phyloP scores from a whole-genome alignment of 345 rosid species.

The Draba incana region DNA sequence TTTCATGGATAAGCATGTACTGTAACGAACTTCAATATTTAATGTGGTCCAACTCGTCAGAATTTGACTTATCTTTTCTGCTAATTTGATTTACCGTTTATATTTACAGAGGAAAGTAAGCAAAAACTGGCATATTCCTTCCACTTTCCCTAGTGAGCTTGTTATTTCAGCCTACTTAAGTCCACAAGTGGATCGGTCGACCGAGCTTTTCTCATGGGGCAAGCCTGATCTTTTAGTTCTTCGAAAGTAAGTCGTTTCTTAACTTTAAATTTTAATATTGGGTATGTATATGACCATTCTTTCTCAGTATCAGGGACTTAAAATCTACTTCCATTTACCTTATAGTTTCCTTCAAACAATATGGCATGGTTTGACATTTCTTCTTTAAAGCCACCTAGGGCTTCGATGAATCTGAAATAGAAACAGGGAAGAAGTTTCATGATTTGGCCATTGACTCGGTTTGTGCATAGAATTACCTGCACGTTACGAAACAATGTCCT shows the following conservation, averaged over 20 bases:
- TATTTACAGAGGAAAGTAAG: conserved; percentile 85
- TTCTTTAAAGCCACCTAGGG: conserved; percentile 2
- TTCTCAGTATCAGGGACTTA: conserved; percentile 3
- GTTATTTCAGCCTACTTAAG: conserved; percentile 75
- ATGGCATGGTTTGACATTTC: conserved; percentile 9
- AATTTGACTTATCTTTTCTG: background rate
- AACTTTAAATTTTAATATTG: background rate
- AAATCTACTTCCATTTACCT: background rate
- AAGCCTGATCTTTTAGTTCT: conserved; percentile 84
- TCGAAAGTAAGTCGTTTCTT: conserved; percentile 56
- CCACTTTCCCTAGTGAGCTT: conserved; percentile 85
- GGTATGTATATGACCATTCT: background rate
- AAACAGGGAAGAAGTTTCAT: background rate
- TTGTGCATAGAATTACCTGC: conserved; percentile 6
- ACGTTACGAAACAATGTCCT: background rate
- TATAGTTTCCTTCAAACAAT: background rate
- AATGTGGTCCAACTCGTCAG: background rate
- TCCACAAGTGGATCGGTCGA: conserved; percentile 94
- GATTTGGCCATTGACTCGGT: background rate
- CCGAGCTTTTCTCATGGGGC: conserved; percentile 93
- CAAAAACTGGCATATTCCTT: conserved; percentile 97
- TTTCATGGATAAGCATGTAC: conserved; percentile 91
- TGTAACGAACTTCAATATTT: conserved; percentile 13
- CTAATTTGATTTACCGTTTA: conserved; percentile 15
- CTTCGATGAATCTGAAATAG: conserved; percentile 5